Conservation (phyloP, 2,329 filamentous ascomycete genomes). For the Monilinia fructicola region DNA sequence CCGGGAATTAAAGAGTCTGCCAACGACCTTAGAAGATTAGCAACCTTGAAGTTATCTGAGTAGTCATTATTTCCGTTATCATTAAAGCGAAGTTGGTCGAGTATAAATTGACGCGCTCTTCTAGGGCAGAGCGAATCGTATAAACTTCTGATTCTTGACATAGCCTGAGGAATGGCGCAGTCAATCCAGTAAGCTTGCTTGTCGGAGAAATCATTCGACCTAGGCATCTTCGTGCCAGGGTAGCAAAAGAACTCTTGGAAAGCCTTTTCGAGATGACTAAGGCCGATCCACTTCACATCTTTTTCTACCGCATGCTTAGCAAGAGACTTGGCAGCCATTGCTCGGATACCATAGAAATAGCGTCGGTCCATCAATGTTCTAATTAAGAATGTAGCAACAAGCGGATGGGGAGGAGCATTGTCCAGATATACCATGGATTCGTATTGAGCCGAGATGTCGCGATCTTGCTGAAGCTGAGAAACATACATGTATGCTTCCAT, state of each 20-base stretch:
- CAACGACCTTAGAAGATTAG: conserved; percentile 68
- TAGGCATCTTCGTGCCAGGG: conserved; percentile 72
- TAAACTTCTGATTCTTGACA: conserved; percentile 64
- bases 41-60: conserved; percentile 87
- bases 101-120: conserved; percentile 76
- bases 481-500: conserved; percentile 98
- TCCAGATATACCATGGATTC: conserved; percentile 75
- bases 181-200: conserved; percentile 83
- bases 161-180: conserved; percentile 75
- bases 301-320: conserved; percentile 69
- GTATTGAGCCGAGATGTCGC: conserved; percentile 88
- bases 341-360: conserved; percentile 91
- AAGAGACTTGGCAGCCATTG: conserved; percentile 77
- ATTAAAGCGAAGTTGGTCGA: conserved; percentile 89
- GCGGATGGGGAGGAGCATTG: conserved; percentile 65
- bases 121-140: conserved; percentile 71
- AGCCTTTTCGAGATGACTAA: conserved; percentile 79
- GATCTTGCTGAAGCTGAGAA: conserved; percentile 93
- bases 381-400: conserved; percentile 85
- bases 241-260: conserved; percentile 90
- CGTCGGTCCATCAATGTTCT: conserved; percentile 87
- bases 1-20: conserved; percentile 58
- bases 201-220: conserved; percentile 88
- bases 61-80: conserved; percentile 89
- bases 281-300: conserved; percentile 71